phyloP scores from a whole-genome alignment of 768 basidiomycete species.

The Tylopilus intermedius region DNA sequence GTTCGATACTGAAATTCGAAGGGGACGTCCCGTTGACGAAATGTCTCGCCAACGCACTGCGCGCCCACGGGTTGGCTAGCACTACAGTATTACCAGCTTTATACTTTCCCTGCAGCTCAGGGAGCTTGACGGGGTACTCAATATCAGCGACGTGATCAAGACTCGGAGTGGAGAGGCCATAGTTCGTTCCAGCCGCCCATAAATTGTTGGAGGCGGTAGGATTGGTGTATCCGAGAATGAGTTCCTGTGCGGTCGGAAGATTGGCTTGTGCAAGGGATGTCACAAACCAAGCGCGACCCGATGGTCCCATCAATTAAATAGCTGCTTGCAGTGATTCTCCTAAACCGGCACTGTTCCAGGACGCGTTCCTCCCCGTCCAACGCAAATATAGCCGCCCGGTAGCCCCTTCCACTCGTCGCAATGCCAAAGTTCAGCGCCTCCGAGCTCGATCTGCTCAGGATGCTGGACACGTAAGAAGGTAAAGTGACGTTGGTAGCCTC shows the following conservation, averaged over 20 bases:
- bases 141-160: slow-evolving; percentile 10
- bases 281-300: slow-evolving; percentile 38
- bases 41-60: slow-evolving; percentile 29
- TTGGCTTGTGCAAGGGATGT: slow-evolving; percentile 30
- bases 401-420: slow-evolving; percentile 53
- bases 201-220: slow-evolving; percentile 14
- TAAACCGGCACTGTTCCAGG: slow-evolving; percentile 36
- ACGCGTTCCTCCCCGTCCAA: slow-evolving; percentile 45
- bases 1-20: slow-evolving; percentile 22
- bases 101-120: slow-evolving; percentile 27
- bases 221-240: slow-evolving; percentile 30
- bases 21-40: slow-evolving; percentile 36
- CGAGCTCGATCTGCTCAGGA: slow-evolving; percentile 22
- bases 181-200: slow-evolving; percentile 33
- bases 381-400: slow-evolving; percentile 49
- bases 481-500: slow-evolving; percentile 24
- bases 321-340: slow-evolving; percentile 52
- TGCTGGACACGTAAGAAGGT: slow-evolving; percentile 32
- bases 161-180: slow-evolving; percentile 19
- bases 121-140: slow-evolving; percentile 8
- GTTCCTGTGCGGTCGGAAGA: slow-evolving; percentile 12
- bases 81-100: slow-evolving; percentile 29
- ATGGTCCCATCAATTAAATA: slow-evolving; percentile 49
- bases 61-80: slow-evolving; percentile 27
- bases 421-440: slow-evolving; percentile 41